These are phyloP conservation scores for Trichoderma sp. DNA, from an alignment of 2,329 filamentous ascomycete genomes.

Conservation along the genomic window DNA sequence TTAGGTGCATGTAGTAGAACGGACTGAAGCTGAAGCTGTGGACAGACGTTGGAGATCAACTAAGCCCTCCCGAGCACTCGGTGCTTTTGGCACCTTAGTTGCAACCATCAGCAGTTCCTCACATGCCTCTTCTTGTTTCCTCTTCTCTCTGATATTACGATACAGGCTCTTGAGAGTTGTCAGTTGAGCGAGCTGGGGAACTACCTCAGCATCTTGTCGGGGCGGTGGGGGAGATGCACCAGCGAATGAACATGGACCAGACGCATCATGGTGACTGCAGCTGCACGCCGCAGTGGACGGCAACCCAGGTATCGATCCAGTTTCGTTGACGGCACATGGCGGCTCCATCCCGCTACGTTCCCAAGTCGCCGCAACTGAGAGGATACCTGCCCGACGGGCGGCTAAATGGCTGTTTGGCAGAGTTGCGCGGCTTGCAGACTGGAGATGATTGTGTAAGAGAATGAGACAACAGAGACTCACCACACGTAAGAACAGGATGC, in stretches of 20 bases:
- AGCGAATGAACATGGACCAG: no score
- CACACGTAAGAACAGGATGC: neutral
- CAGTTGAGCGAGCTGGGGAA: no score
- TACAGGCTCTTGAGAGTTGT: no score
- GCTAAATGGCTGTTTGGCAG: neutral
- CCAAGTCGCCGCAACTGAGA: neutral
- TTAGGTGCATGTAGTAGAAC: no score
- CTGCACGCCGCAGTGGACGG: slow-evolving; percentile 1
- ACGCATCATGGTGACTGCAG: neutral
- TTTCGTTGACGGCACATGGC: neutral
- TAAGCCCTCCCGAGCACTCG: no score
- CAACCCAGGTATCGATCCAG: neutral
- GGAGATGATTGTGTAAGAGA: neutral
- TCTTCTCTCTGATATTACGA: no score
- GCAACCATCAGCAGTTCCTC: no score
- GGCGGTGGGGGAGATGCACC: neutral
- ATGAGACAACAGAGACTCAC: neutral
- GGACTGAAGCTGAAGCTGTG: no score
- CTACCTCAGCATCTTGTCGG: neutral
- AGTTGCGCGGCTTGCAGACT: neutral
- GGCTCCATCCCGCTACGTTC: neutral
- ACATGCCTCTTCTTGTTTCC: no score
- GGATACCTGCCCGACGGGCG: neutral
- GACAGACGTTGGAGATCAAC: no score
- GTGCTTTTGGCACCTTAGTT: no score